Evolutionary conservation across 495 filamentous ascomycete species (phyloP), one percentile per base, ranked within the genome.

Genomic region (Podospora comata): DNA sequence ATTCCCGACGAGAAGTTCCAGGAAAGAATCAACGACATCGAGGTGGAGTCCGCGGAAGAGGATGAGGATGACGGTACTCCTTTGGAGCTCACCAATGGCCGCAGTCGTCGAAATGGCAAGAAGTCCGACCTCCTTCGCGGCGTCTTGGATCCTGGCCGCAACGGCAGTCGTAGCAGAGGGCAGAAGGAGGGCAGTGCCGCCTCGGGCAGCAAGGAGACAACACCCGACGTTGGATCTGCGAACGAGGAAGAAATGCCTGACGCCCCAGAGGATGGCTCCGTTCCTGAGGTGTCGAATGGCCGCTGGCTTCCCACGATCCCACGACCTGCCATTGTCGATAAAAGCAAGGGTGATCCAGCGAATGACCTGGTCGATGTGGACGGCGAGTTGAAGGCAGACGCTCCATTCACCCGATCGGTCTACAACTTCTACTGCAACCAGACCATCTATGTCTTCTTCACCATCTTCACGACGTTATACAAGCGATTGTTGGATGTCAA

Each of bases 371-470:
- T 82, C 5, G 81, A 82, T 65, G 76, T 71, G 20, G 84, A 88
- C 72, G 87, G 84, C 28, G 86, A 92, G 73, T 84, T 90, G 72
- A 90, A 88, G 28, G 86, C 92, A 7, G 92, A 97, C 60, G 88
- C 92, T 60, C 89, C 92, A 27, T 96, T 92, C 80, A 84, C 85
- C 70, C 90, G 95, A 66, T 85, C 87, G 9, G 85, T 82, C 69
- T 97, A 91, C 81, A 92, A 93, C 69, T 85, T 98, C 72, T 99
- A 94, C 80, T 89, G 88, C 75, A 98, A 96, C 76, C 84, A 92
- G 67, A 90, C 89, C 59, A 91, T 99, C 57, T 94, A 91, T 72
- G 92, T 92, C 79, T 97, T 99, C 83, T 90, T 99, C 82, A 89
- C 90, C 20, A 87, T 94, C 48, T 96, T 98, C 78, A 88, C 95